A percentile compares a stretch with the other conserved stretches of the same genome.
Conservation (phyloP, 176 grass and related monocot species). For the Triticum aestivum region DNA sequence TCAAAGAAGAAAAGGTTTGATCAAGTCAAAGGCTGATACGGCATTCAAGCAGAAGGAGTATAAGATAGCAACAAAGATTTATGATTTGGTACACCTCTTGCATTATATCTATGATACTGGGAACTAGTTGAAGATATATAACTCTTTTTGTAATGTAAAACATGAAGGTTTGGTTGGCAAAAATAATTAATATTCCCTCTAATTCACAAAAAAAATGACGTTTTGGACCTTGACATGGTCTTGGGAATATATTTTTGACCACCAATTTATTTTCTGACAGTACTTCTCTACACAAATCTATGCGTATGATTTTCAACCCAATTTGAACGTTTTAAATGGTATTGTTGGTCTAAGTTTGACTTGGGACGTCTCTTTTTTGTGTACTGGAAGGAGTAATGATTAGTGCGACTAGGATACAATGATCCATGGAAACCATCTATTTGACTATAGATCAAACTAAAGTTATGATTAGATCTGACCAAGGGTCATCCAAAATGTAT, state of each 20-base stretch:
- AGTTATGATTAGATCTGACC: not conserved
- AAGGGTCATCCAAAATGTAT: not conserved
- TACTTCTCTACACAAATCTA: not conserved
- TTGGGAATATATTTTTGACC: not conserved
- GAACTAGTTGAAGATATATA: not conserved
- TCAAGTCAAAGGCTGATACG: slow-evolving; percentile 6
- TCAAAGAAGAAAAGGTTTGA: not conserved
- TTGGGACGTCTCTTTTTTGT: not conserved
- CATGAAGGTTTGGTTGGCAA: not conserved
- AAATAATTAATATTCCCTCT: not conserved
- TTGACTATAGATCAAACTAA: no score
- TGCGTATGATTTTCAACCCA: not conserved
- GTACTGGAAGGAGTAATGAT: not conserved
- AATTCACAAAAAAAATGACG: not conserved
- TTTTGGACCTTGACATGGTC: not conserved
- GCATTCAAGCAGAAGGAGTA: slow-evolving; percentile 18
- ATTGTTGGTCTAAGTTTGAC: not conserved
- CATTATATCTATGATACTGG: not conserved
- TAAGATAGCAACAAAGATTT: not conserved
- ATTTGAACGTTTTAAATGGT: not conserved
- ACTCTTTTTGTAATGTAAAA: not conserved
- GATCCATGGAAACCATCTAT: not conserved
- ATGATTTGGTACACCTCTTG: slow-evolving; percentile 21
- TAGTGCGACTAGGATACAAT: not conserved
- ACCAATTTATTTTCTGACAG: not conserved